phyloP scores from a whole-genome alignment of 805 yeast species.

The Sungouiella thailandica region DNA sequence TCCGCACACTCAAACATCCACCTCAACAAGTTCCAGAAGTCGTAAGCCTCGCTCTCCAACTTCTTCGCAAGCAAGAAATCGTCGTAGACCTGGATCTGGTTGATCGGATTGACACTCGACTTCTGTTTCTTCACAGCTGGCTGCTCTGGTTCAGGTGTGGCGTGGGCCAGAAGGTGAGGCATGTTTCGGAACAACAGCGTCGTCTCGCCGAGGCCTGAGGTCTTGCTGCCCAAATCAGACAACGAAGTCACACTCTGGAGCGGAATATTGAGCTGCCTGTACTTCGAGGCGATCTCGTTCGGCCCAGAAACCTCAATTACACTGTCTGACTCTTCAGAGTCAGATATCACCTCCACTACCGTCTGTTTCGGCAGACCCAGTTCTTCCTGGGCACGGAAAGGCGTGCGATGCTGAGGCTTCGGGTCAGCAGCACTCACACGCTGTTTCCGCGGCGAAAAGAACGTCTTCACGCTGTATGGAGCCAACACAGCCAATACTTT shows the following conservation, averaged over 20 bases:
- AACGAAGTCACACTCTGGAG: constrained; percentile 6
- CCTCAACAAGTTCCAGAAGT: constrained; percentile 26
- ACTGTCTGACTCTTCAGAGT: constrained; percentile 18
- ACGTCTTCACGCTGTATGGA: constrained; percentile 1
- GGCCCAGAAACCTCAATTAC: constrained; percentile 4
- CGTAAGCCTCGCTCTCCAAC: constrained; percentile 21
- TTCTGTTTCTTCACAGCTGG: constrained; percentile 1
- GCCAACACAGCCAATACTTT: constrained; percentile 9
- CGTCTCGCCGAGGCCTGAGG: constrained; percentile 16
- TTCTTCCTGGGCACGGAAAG: too few relatives aligned
- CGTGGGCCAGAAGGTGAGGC: constrained; percentile 15
- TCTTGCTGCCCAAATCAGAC: constrained; percentile 9
- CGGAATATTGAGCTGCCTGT: neutral
- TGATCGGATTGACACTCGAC: constrained; percentile 3
- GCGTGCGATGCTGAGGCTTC: too few relatives aligned
- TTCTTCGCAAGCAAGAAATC: constrained; percentile 23
- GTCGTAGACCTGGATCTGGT: constrained; percentile 24
- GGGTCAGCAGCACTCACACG: too few relatives aligned
- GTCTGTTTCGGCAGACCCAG: neutral
- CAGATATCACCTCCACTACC: constrained; percentile 18
- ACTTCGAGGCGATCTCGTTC: neutral
- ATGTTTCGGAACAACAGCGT: constrained; percentile 14
- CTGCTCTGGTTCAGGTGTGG: constrained; percentile 7
- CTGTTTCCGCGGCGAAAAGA: constrained; percentile 2
- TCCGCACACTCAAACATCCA: constrained; percentile 38